phyloP scores from a whole-genome alignment of 2,329 filamentous ascomycete genomes.

The Aurifilum marmelostoma region DNA sequence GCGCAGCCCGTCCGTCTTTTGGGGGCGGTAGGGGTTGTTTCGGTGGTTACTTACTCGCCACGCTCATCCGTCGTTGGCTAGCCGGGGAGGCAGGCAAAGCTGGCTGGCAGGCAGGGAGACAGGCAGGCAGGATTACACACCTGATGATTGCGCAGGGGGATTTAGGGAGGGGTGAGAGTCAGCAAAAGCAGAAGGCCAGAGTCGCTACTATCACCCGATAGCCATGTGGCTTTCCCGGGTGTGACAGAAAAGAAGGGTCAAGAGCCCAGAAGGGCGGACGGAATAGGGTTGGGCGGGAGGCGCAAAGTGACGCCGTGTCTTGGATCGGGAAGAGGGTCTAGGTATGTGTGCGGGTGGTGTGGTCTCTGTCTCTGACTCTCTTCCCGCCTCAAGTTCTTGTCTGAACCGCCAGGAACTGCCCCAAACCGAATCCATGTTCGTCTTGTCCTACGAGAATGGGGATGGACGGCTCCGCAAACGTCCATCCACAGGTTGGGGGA shows the following conservation, averaged over 20 bases:
- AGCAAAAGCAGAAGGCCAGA: not conserved
- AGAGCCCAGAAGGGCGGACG: constrained; percentile 2
- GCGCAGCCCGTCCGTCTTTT: too few relatives aligned
- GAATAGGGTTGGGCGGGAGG: not conserved
- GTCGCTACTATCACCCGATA: constrained; percentile 7
- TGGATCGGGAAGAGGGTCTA: not conserved
- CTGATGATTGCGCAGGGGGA: not conserved
- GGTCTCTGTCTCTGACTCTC: not conserved
- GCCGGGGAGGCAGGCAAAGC: not conserved
- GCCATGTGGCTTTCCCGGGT: constrained; percentile 16
- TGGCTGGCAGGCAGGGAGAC: not conserved
- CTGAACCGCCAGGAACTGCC: not conserved
- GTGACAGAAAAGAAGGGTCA: not conserved
- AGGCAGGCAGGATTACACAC: not conserved
- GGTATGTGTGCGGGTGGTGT: not conserved
- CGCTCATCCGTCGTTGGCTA: not conserved
- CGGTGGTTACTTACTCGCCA: not conserved
- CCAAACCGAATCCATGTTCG: not conserved
- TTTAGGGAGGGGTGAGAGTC: not conserved
- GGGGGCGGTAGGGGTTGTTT: too few relatives aligned
- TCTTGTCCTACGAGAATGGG: not conserved
- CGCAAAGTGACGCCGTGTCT: not conserved
- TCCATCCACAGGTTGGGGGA: not conserved
- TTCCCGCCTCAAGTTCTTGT: not conserved
- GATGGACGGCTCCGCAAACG: not conserved